phyloP scores from a whole-genome alignment of 306 rosid species.

The Hylodesmum podocarpum region DNA sequence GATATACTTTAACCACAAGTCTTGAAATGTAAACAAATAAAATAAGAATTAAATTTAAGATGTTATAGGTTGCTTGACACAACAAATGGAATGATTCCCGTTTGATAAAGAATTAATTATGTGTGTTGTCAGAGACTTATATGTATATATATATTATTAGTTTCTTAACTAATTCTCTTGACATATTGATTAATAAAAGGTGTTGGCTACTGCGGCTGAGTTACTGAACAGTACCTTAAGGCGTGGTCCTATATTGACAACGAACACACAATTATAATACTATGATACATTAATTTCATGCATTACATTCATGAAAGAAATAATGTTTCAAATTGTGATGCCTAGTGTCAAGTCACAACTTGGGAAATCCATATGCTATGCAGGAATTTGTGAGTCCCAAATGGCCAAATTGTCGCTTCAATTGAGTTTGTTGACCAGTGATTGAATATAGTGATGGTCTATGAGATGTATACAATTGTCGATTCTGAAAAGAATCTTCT shows the following conservation, averaged over 20 bases:
- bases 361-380: neutral
- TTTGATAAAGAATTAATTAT: no score
- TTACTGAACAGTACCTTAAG: no score
- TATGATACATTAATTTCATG: neutral
- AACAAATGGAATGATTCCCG: neutral
- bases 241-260: neutral
- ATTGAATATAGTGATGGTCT: neutral
- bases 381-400: neutral
- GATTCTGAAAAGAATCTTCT: constrained; percentile 11
- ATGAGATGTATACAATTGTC: neutral
- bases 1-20: neutral
- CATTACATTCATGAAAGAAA: neutral
- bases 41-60: neutral
- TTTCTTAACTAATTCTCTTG: no score
- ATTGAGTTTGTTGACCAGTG: neutral
- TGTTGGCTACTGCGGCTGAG: no score
- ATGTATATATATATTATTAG: no score
- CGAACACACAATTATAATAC: neutral
- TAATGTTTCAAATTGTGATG: neutral
- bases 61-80: neutral
- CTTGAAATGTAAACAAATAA: neutral
- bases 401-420: constrained; percentile 8
- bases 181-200: no score
- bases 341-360: neutral
- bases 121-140: no score